phyloP scores from a whole-genome alignment of 129 eudicot genomes.

The Scalesia atractyloides region DNA sequence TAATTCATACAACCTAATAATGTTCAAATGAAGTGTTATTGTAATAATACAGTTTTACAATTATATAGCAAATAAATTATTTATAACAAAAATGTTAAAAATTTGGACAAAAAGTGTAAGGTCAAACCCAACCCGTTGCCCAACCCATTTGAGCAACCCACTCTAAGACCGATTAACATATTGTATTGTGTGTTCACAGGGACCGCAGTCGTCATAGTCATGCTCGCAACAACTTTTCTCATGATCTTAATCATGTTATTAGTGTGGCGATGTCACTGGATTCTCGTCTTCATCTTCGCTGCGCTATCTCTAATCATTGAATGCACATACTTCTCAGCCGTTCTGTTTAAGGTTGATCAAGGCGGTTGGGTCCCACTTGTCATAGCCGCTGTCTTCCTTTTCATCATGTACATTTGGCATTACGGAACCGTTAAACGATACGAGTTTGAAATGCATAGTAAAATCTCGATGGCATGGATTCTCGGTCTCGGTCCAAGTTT shows the following conservation, averaged over 20 bases:
- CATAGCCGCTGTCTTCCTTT: slow-evolving; percentile 73
- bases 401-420: slow-evolving; percentile 93
- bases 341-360: slow-evolving; percentile 72
- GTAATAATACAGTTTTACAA: not conserved
- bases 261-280: slow-evolving; percentile 97
- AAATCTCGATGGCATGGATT: slow-evolving; percentile 90
- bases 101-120: not conserved
- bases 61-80: not conserved
- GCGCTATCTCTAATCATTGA: slow-evolving; percentile 66
- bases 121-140: not conserved
- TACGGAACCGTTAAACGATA: slow-evolving; percentile 83
- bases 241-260: slow-evolving; percentile 76
- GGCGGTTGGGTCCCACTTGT: slow-evolving; percentile 99
- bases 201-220: slow-evolving; percentile 87
- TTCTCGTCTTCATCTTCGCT: slow-evolving; percentile 70
- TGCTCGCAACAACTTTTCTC: slow-evolving; percentile 84
- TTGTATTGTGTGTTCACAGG: slow-evolving; percentile 47
- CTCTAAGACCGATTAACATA: not conserved
- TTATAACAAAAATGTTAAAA: not conserved
- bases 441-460: slow-evolving; percentile 91
- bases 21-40: not conserved
- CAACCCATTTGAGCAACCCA: not conserved
- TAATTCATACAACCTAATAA: not conserved
- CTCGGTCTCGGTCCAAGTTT: slow-evolving; percentile 93
- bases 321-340: slow-evolving; percentile 83